Evolutionary conservation across 176 grass and related monocot species (phyloP).

Genomic region (Lolium perenne): DNA sequence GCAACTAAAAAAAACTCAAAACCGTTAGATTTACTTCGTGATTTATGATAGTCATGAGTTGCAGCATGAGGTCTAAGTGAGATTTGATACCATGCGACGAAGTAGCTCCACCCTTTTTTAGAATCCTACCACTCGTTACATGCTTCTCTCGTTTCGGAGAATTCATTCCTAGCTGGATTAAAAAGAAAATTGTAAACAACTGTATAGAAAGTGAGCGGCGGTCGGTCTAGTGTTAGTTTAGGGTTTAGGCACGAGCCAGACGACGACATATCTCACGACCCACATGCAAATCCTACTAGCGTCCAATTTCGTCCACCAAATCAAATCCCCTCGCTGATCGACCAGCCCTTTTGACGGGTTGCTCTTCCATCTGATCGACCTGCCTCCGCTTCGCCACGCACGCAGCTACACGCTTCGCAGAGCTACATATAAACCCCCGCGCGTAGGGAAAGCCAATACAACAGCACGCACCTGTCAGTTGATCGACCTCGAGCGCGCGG

Average conservation of each 20-base stretch:
- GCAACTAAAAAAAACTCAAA: too few species aligned
- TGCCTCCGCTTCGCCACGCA: not conserved
- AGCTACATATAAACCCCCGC: slow-evolving; percentile 46
- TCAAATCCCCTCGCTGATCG: not conserved
- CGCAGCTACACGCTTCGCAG: not conserved
- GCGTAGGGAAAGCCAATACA: not conserved
- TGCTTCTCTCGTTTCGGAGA: too few species aligned
- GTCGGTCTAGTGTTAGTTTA: not conserved
- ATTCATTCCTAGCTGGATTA: not conserved
- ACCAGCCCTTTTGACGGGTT: not conserved
- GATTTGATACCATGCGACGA: too few species aligned
- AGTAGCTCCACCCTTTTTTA: too few species aligned
- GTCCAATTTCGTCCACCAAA: slow-evolving; percentile 17
- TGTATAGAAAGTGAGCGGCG: slow-evolving; percentile 18
- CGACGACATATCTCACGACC: not conserved
- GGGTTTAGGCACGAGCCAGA: slow-evolving; percentile 14
- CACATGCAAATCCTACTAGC: slow-evolving; percentile 36
- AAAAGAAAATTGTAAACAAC: too few species aligned
- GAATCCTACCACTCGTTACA: not conserved
- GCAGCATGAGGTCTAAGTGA: too few species aligned
- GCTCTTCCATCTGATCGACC: not conserved
- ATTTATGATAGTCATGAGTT: too few species aligned
- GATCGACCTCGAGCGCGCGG: not conserved
- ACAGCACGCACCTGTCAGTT: not conserved
- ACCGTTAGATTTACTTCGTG: too few species aligned